A percentile compares a stretch with the other conserved stretches of the same genome.
phyloP scores from a whole-genome alignment of 169 alveolate species.

The Plasmodium knowlesi region DNA sequence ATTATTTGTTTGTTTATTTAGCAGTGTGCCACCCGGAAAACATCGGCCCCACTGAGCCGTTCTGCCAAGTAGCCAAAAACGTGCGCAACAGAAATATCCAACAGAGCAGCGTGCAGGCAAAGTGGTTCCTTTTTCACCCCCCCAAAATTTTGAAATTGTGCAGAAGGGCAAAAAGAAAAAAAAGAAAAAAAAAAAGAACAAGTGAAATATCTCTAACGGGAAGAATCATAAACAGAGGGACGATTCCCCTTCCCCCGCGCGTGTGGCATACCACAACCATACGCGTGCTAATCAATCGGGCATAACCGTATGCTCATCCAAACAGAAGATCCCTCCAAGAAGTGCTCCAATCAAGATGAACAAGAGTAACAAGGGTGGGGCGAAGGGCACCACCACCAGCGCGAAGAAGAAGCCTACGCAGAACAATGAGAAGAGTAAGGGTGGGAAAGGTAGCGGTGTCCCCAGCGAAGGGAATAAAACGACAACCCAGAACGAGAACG shows the following conservation, averaged over 20 bases:
- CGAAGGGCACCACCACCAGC: neutral
- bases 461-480: neutral
- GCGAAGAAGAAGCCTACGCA: neutral
- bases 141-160: neutral
- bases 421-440: neutral
- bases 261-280: neutral
- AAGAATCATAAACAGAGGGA: neutral
- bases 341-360: neutral
- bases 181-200: slow-evolving; percentile 4
- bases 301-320: neutral
- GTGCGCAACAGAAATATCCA: neutral
- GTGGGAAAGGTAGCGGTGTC: neutral
- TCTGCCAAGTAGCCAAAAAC: neutral
- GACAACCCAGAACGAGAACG: neutral
- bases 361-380: neutral
- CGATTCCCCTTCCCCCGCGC: neutral
- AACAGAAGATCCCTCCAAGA: neutral
- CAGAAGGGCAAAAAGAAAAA: slow-evolving; percentile 14
- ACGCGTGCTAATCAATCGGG: neutral
- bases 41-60: neutral
- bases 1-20: neutral
- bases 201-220: neutral
- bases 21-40: neutral
- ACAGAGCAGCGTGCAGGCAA: neutral
- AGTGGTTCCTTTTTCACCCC: neutral